These are phyloP conservation scores for Brassica balearica DNA, from an alignment of 441 rosid species.

Conservation along the genomic window DNA sequence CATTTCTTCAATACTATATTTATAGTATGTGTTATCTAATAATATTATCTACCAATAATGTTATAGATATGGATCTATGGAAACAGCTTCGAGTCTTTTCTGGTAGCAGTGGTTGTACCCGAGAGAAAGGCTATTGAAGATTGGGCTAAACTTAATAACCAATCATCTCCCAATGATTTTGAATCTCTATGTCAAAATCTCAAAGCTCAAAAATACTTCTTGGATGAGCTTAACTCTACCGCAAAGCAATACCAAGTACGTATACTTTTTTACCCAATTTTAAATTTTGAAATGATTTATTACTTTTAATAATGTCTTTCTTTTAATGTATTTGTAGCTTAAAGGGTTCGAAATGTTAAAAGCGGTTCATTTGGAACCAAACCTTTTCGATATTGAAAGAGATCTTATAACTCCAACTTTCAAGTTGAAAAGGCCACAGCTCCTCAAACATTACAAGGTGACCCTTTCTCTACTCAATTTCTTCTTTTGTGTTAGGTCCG, in stretches of 20 bases:
- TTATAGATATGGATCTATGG: constrained; percentile 87
- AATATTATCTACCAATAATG: constrained; percentile 5
- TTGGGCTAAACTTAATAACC: constrained; percentile 65
- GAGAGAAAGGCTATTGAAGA: constrained; percentile 76
- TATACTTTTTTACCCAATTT: background rate
- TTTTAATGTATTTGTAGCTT: constrained; percentile 54
- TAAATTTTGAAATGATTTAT: background rate
- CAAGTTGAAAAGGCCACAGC: constrained; percentile 89
- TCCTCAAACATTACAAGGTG: constrained; percentile 84
- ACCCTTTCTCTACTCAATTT: background rate
- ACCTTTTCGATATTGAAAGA: constrained; percentile 78
- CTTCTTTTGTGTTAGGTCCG: background rate
- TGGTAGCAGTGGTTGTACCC: constrained; percentile 82
- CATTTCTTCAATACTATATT: background rate
- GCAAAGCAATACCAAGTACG: constrained; percentile 73
- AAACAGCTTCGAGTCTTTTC: constrained; percentile 87
- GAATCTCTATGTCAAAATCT: constrained; percentile 64
- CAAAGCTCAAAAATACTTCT: constrained; percentile 67
- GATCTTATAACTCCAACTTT: constrained; percentile 87
- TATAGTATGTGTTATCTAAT: background rate
- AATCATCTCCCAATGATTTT: constrained; percentile 52
- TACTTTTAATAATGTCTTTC: background rate
- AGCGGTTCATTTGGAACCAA: constrained; percentile 78
- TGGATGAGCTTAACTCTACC: constrained; percentile 76
- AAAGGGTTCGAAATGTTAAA: constrained; percentile 90